These are phyloP conservation scores for Euphorbia celastroides DNA, from an alignment of 441 rosid genomes.

Conservation along the genomic window DNA sequence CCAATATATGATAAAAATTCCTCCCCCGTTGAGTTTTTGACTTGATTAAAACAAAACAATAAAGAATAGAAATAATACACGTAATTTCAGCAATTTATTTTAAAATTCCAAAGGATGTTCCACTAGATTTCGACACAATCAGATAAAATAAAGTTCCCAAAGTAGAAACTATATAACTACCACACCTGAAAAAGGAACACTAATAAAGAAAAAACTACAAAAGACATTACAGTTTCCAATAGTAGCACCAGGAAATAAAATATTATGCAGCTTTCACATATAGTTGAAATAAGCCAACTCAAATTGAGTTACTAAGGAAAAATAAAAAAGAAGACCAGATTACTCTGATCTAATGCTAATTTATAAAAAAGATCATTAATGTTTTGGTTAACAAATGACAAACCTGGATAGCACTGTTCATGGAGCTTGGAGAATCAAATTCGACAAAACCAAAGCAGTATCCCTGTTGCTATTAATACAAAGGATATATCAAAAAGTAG, in stretches of 20 bases:
- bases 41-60: not conserved
- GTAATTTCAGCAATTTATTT: not conserved
- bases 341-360: not conserved
- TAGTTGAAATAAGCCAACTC: not conserved
- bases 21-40: no score
- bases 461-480: conserved; percentile 39
- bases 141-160: not conserved
- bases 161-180: not conserved
- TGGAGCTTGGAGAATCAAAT: conserved; percentile 43
- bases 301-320: not conserved
- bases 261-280: not conserved
- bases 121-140: not conserved
- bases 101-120: not conserved
- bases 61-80: not conserved
- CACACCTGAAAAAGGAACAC: not conserved
- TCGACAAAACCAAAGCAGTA: conserved; percentile 64
- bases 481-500: conserved; percentile 8
- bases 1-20: no score
- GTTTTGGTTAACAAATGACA: conserved; percentile 6
- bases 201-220: not conserved
- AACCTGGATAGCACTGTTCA: conserved; percentile 54
- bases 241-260: not conserved
- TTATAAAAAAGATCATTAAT: not conserved
- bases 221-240: not conserved
- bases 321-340: not conserved